A percentile compares a stretch with the other conserved stretches of the same genome.
Evolutionary conservation across 345 rosid species (phyloP).

Genomic region (Psidium friedrichsthalianum): DNA sequence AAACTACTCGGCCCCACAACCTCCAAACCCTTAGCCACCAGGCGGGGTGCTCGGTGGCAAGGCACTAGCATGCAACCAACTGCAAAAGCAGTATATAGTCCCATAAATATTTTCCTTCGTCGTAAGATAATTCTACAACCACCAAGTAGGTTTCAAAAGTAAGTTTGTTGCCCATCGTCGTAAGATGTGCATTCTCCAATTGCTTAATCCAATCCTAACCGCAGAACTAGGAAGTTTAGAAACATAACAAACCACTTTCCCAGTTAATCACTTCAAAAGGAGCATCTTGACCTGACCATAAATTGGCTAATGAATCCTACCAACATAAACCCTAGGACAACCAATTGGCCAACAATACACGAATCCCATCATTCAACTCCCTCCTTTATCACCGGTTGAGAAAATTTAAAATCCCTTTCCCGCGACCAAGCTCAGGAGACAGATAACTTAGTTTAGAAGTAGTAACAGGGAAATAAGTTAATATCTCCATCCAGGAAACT

Average conservation of each 20-base stretch:
- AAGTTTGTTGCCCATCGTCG: neutral
- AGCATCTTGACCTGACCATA: neutral
- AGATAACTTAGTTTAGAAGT: neutral
- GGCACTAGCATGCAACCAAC: neutral
- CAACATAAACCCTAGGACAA: neutral
- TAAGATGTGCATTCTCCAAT: neutral
- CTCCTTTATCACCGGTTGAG: neutral
- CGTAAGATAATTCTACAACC: neutral
- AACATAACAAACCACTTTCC: neutral
- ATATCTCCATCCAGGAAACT: neutral
- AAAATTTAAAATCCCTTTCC: neutral
- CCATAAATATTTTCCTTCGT: neutral
- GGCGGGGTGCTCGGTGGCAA: neutral
- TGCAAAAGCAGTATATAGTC: neutral
- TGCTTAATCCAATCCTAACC: neutral
- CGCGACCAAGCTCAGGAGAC: neutral
- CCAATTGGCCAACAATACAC: neutral
- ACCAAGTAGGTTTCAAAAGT: neutral
- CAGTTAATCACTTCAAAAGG: neutral
- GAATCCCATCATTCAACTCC: neutral
- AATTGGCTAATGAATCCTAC: neutral
- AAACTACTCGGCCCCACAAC: neutral
- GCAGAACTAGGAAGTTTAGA: neutral
- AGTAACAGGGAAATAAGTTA: neutral
- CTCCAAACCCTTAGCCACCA: neutral